phyloP scores from a whole-genome alignment of 495 filamentous ascomycete genomes.

The Penicillium alfredii region DNA sequence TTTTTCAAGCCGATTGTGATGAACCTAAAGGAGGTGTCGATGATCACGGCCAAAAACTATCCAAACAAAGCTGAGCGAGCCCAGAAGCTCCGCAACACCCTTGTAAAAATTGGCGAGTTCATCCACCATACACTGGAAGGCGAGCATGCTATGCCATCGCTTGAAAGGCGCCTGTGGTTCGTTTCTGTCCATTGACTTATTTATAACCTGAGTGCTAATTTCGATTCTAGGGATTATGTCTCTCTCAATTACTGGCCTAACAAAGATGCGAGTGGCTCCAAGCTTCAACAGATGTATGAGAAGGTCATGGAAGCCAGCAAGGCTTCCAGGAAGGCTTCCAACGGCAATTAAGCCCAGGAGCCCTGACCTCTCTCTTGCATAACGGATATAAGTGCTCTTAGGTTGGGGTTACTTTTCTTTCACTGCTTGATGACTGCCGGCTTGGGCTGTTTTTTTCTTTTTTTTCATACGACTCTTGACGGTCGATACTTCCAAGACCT shows the following conservation, averaged over 20 bases:
- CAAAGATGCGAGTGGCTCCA: constrained; percentile 37
- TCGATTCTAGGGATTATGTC: constrained; percentile 39
- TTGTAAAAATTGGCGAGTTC: constrained; percentile 46
- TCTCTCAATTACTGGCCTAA: constrained; percentile 46
- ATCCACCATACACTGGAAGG: constrained; percentile 34
- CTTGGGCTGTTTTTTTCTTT: too few species aligned
- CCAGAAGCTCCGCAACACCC: constrained; percentile 36
- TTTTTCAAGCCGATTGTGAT: constrained; percentile 56
- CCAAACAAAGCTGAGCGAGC: constrained; percentile 55
- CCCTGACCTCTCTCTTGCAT: constrained; percentile 6
- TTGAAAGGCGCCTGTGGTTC: constrained; percentile 45
- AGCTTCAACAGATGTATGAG: constrained; percentile 46
- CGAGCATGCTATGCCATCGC: constrained; percentile 29
- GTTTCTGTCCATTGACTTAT: not conserved
- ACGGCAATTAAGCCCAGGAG: too few species aligned
- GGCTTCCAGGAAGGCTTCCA: constrained; percentile 20
- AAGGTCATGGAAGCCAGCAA: constrained; percentile 36
- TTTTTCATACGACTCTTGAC: too few species aligned
- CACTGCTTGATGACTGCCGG: too few species aligned
- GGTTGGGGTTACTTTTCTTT: too few species aligned
- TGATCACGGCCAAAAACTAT: constrained; percentile 58
- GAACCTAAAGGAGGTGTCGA: constrained; percentile 51
- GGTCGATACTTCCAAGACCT: too few species aligned
- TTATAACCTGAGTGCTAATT: constrained; percentile 3
- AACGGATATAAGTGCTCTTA: constrained; percentile 3